Evolutionary conservation across 306 rosid species (phyloP), one percentile per base, ranked within the genome.

Genomic region (Malus sieversii): DNA sequence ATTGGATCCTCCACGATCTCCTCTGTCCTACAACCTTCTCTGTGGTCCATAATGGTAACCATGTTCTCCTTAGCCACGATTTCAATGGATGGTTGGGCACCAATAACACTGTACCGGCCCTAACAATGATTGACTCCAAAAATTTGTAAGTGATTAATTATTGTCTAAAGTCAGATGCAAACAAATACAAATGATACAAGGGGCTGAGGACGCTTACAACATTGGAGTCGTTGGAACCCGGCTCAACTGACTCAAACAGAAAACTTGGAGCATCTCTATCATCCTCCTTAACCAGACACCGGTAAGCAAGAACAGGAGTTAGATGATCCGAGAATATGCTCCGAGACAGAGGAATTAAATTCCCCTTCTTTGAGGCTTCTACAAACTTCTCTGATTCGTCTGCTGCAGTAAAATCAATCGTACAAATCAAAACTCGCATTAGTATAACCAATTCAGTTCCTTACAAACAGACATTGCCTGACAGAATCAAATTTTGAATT

Each of bases 251-350:
- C 70, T 95, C 99, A 51, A 77, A 95, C 14, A 95, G 90, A 84
- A 95, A 95, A 82, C 99, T 92, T 10, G 99, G 96, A 73, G 99
- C 97, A 81, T 95, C 97, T 55, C 99, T 86, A 30, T 95, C 97
- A 67, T 95, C 99, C 80, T 92, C 97, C 88, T 90, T 88, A 4
- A 95, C 99, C 85, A 95, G 83, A 78, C 99, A 95, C 18, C 99
- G 93, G 85, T 95, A 95, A 14, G 99, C 99, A 19, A 95, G 91
- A 33, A 92, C 97, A 2, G 99, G 99, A 45, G 97, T 90, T 69
- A 95, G 90, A 76, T 95, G 99, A 83, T 95, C 99, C 0, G 97
- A 95, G 59, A 95, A 92, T 78, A 95, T 85, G 72, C 93, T 84
- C 13, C 85, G 86, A 81, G 83, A 84, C 4, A 95, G 68, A 58